A percentile compares a stretch with the other conserved stretches of the same genome.
Conservation (phyloP, 352 stramenopile genomes). For the Peronospora destructor region DNA sequence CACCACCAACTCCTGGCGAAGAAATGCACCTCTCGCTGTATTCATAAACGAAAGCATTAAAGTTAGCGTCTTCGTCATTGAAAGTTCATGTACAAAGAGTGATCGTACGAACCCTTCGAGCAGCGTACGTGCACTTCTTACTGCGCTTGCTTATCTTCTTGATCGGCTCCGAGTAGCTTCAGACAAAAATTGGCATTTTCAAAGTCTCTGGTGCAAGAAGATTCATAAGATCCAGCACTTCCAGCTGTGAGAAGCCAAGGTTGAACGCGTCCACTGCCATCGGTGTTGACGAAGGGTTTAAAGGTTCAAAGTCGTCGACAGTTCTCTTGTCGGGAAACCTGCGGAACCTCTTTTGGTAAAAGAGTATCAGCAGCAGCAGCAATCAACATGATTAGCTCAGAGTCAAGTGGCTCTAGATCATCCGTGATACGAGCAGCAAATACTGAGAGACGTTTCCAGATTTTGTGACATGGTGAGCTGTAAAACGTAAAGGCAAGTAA, state of each 20-base stretch:
- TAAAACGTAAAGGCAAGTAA: background rate
- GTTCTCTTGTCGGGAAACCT: slow-evolving; percentile 6
- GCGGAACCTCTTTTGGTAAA: slow-evolving; percentile 10
- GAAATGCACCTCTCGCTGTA: slow-evolving; percentile 42
- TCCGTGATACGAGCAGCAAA: no score
- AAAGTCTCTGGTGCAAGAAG: slow-evolving; percentile 23
- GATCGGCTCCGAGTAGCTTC: slow-evolving; percentile 18
- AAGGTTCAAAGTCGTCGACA: slow-evolving; percentile 28
- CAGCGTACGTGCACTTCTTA: slow-evolving; percentile 60
- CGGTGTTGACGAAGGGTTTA: slow-evolving; percentile 31
- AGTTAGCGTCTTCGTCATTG: slow-evolving; percentile 5
- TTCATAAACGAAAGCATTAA: slow-evolving; percentile 5
- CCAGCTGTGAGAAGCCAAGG: slow-evolving; percentile 28
- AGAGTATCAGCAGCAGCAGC: slow-evolving; percentile 15
- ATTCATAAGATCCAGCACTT: slow-evolving; percentile 37
- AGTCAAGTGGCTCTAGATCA: no score
- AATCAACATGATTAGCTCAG: no score
- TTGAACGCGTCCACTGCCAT: slow-evolving; percentile 32
- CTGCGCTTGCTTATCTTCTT: slow-evolving; percentile 32
- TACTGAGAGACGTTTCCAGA: slow-evolving; percentile 32
- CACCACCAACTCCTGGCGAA: slow-evolving; percentile 28
- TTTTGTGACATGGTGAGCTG: slow-evolving; percentile 26
- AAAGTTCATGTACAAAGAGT: background rate
- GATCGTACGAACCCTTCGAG: slow-evolving; percentile 32
- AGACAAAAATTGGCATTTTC: slow-evolving; percentile 18